These are phyloP conservation scores for Abrus precatorius DNA, from an alignment of 306 rosid species.

Conservation along the genomic window DNA sequence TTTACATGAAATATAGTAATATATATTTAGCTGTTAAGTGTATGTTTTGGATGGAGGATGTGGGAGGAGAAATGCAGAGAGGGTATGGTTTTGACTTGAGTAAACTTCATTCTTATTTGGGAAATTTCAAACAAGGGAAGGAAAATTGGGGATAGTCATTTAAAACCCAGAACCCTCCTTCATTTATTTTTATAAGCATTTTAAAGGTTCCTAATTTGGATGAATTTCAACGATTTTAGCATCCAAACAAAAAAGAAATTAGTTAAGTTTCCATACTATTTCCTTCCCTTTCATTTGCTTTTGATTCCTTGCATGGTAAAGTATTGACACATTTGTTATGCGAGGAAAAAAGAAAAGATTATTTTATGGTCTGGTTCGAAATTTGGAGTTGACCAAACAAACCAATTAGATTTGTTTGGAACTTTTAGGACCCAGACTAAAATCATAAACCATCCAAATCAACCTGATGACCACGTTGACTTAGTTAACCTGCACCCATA, in stretches of 20 bases:
- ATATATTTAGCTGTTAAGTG: not conserved
- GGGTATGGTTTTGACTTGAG: not conserved
- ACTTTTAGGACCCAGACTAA: slow-evolving; percentile 4
- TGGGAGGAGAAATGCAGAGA: not conserved
- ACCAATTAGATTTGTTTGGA: not conserved
- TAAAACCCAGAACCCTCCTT: not conserved
- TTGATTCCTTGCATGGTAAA: not conserved
- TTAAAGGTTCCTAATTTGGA: not conserved
- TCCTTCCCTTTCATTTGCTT: slow-evolving; percentile 20
- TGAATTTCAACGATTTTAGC: not conserved
- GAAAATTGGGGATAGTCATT: slow-evolving; percentile 2
- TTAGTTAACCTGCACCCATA: not conserved
- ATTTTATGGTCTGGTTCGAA: not conserved
- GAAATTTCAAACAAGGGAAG: not conserved
- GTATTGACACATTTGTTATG: not conserved
- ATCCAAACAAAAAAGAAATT: slow-evolving; percentile 13
- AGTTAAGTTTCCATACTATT: not conserved
- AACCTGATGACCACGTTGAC: slow-evolving; percentile 18
- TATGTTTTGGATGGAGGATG: not conserved
- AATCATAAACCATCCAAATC: not conserved
- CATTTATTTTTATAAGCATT: not conserved
- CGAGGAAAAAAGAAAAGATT: not conserved
- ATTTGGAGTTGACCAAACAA: not conserved
- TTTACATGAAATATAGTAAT: not conserved
- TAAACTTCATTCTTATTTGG: not conserved